phyloP scores from a whole-genome alignment of 331 rosid species.

The Dryas integrifolia region DNA sequence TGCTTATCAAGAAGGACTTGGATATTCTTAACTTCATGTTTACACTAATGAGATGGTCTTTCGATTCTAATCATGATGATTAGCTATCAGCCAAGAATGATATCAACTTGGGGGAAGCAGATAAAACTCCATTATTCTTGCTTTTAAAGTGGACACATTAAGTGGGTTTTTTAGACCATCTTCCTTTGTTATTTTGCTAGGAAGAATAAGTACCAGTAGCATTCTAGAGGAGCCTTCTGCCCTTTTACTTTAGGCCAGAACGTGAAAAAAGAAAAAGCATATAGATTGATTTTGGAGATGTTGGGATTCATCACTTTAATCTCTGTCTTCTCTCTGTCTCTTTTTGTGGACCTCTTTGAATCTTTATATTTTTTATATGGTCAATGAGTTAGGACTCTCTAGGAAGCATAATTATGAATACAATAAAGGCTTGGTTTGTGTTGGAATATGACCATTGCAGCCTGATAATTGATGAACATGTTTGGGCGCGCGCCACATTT shows the following conservation, averaged over 20 bases:
- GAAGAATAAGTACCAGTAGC: slow-evolving; percentile 13
- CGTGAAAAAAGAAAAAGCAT: slow-evolving; percentile 31
- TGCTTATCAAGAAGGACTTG: not conserved
- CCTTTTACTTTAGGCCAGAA: slow-evolving; percentile 30
- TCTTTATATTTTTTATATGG: slow-evolving; percentile 9
- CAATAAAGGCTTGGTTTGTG: slow-evolving; percentile 15
- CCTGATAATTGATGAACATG: slow-evolving; percentile 7
- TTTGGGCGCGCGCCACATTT: not conserved
- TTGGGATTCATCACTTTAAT: slow-evolving; percentile 33
- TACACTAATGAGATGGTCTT: slow-evolving; percentile 24
- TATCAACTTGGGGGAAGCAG: slow-evolving; percentile 45
- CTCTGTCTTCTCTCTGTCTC: slow-evolving; percentile 11
- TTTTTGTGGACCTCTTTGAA: slow-evolving; percentile 13
- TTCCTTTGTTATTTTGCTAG: slow-evolving; percentile 18
- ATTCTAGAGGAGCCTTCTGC: slow-evolving; percentile 5
- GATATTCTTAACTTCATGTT: not conserved
- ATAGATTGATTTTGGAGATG: slow-evolving; percentile 26
- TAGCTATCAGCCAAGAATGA: slow-evolving; percentile 19
- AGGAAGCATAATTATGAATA: slow-evolving; percentile 26
- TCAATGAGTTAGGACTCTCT: slow-evolving; percentile 19
- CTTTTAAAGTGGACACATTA: slow-evolving; percentile 45
- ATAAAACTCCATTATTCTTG: slow-evolving; percentile 35
- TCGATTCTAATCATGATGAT: slow-evolving; percentile 34
- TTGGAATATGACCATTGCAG: slow-evolving; percentile 1
- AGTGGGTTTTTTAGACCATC: slow-evolving; percentile 29